A percentile compares a stretch with the other conserved stretches of the same genome.
Evolutionary conservation across 106 monocot species (phyloP).

Genomic region (Apostasia ramifera): DNA sequence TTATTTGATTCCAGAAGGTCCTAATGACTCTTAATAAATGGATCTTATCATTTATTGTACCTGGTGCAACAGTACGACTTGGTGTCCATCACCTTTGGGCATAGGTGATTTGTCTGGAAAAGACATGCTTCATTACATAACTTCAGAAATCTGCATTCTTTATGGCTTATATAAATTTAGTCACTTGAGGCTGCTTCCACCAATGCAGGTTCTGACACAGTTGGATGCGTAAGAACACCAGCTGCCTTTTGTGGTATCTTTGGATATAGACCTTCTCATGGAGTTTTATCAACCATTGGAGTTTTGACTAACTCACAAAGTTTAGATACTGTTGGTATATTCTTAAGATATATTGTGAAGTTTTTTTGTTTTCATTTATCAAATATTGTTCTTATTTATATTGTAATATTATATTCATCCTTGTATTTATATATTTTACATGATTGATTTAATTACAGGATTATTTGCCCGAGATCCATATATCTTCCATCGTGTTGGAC

Average conservation of each 20-base stretch:
- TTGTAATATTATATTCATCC: neutral
- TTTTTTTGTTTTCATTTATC: too few species aligned
- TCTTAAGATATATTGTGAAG: neutral
- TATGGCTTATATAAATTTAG: too few species aligned
- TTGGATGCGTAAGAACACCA: constrained; percentile 87
- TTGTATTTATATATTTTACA: neutral
- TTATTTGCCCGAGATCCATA: constrained; percentile 70
- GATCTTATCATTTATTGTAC: too few species aligned
- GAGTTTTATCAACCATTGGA: constrained; percentile 56
- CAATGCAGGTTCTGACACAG: constrained; percentile 68
- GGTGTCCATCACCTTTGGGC: too few species aligned
- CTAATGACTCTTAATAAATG: too few species aligned
- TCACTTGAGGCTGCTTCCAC: neutral
- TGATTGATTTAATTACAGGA: constrained; percentile 35
- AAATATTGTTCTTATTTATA: neutral
- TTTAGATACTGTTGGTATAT: constrained; percentile 77
- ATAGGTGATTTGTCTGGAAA: too few species aligned
- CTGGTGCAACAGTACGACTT: too few species aligned
- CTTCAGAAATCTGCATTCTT: too few species aligned
- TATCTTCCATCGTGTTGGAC: constrained; percentile 64
- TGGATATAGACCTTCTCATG: constrained; percentile 88
- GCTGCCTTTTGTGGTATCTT: constrained; percentile 86
- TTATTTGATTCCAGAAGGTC: too few species aligned
- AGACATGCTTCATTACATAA: too few species aligned
- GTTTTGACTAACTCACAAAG: constrained; percentile 72